Conservation (phyloP, 73 alveolate species). For the Paramecium tetraurelia region DNA sequence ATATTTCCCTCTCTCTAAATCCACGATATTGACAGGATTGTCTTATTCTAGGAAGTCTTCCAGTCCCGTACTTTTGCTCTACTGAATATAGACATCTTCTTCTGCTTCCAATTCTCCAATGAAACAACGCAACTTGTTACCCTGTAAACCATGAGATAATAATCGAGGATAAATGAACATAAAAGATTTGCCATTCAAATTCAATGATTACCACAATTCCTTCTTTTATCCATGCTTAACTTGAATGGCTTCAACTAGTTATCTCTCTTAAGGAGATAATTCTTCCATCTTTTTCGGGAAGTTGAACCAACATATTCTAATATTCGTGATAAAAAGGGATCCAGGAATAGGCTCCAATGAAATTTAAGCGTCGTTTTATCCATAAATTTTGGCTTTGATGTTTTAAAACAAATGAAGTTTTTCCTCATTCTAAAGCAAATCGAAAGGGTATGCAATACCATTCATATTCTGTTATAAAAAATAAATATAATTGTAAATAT, state of each 20-base stretch:
- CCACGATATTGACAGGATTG: not conserved
- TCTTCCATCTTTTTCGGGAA: not conserved
- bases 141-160: constrained; percentile 33
- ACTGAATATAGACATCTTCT: not conserved
- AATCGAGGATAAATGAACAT: not conserved
- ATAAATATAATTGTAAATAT: not conserved
- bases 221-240: not conserved
- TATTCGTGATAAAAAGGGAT: not conserved
- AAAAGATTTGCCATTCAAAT: constrained; percentile 10
- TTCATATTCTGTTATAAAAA: not conserved
- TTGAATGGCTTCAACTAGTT: not conserved
- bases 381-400: not conserved
- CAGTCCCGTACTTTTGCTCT: not conserved
- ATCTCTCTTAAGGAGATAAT: not conserved
- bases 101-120: not conserved
- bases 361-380: not conserved
- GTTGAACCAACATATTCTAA: not conserved
- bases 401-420: constrained; percentile 18
- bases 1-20: not conserved
- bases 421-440: not conserved
- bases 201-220: not conserved
- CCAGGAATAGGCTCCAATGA: not conserved
- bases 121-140: not conserved
- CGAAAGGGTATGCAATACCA: constrained; percentile 25
- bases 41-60: not conserved